phyloP scores from a whole-genome alignment of 345 rosid genomes.

The Syzygium oleosum region DNA sequence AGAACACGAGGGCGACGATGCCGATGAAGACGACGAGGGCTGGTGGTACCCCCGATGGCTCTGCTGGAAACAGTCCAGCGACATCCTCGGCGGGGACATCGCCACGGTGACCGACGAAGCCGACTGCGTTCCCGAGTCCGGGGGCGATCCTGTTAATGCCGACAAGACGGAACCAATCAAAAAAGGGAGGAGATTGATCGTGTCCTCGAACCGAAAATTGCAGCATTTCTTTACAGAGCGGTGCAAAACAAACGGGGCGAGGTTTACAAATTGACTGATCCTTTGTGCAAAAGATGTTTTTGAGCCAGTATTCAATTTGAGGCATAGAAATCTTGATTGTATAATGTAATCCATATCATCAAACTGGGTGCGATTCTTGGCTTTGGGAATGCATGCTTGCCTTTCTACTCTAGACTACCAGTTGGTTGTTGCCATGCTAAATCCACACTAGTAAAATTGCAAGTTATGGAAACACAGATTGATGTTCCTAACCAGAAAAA shows the following conservation, averaged over 20 bases:
- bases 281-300: not conserved
- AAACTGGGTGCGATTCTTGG: too few species aligned
- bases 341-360: too few species aligned
- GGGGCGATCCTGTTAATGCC: conserved; percentile 32
- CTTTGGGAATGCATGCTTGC: too few species aligned
- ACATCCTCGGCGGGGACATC: conserved; percentile 59
- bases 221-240: not conserved
- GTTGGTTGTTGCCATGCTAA: too few species aligned
- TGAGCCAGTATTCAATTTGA: not conserved
- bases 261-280: not conserved
- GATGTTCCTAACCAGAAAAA: too few species aligned
- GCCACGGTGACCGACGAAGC: conserved; percentile 53
- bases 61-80: conserved; percentile 75
- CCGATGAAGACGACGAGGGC: conserved; percentile 23
- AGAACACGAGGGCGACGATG: conserved; percentile 63
- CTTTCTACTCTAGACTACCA: too few species aligned
- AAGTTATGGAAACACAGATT: too few species aligned
- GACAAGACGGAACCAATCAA: not conserved
- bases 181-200: not conserved
- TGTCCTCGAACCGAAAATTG: not conserved
- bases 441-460: too few species aligned
- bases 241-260: not conserved
- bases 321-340: not conserved
- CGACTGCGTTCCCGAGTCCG: conserved; percentile 51
- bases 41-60: conserved; percentile 28